Evolutionary conservation across 2,329 filamentous ascomycete genomes (phyloP).

Genomic region (Celoporthe dispersa): DNA sequence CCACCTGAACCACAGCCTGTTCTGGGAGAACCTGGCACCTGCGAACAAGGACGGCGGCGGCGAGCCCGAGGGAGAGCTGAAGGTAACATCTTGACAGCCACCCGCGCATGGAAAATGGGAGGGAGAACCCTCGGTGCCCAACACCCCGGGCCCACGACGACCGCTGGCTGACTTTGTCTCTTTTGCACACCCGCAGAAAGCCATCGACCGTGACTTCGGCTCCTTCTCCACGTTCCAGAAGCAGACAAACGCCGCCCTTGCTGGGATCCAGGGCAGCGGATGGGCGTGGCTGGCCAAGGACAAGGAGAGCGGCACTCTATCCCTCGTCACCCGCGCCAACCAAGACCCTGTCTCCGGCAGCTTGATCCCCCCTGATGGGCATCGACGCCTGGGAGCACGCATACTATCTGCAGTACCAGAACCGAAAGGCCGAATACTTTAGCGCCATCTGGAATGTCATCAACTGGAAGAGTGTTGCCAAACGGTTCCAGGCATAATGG

Average conservation of each 20-base stretch:
- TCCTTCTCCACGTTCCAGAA: constrained; percentile 67
- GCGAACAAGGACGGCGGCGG: constrained; percentile 66
- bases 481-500: constrained; percentile 60
- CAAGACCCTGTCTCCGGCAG: constrained; percentile 88
- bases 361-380: constrained; percentile 79
- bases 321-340: constrained; percentile 76
- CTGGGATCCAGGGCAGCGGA: constrained; percentile 82
- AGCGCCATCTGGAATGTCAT: constrained; percentile 90
- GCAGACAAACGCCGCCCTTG: constrained; percentile 69
- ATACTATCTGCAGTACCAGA: constrained; percentile 95
- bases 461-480: constrained; percentile 91
- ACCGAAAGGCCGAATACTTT: constrained; percentile 97
- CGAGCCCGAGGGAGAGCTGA: constrained; percentile 64
- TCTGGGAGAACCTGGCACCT: constrained; percentile 85
- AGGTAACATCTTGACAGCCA: constrained; percentile 42
- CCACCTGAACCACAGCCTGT: constrained; percentile 90
- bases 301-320: constrained; percentile 63
- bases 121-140: neutral
- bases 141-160: constrained; percentile 33
- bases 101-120: neutral
- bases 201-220: constrained; percentile 71
- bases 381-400: constrained; percentile 97
- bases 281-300: constrained; percentile 90
- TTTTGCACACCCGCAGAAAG: constrained; percentile 42
- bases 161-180: neutral